Percentiles rank a stretch among this genome's conserved stretches.
Evolutionary conservation across 2,329 filamentous ascomycete species (phyloP).

Genomic region (Penicillium sp.): DNA sequence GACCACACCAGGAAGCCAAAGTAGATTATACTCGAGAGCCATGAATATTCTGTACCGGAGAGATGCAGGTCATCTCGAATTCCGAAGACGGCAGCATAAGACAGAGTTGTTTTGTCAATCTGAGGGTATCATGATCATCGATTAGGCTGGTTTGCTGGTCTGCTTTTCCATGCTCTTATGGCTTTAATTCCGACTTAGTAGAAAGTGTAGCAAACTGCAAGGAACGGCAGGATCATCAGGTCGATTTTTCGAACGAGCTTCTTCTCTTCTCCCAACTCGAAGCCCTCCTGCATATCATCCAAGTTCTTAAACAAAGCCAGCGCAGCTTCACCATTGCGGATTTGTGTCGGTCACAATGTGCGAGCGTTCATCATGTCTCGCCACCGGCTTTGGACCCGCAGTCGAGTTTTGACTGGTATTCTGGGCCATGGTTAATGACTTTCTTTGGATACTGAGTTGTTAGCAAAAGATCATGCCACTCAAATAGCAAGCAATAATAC

Average conservation of each 20-base stretch:
- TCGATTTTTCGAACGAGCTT: slow-evolving; percentile 59
- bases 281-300: slow-evolving; percentile 49
- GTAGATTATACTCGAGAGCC: slow-evolving; percentile 52
- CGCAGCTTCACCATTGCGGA: slow-evolving; percentile 53
- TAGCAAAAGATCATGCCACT: no score
- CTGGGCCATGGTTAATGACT: neutral
- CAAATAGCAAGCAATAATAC: neutral
- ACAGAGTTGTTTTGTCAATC: slow-evolving; percentile 37
- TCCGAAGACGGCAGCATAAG: slow-evolving; percentile 59
- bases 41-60: slow-evolving; percentile 46
- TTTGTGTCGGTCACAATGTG: slow-evolving; percentile 21
- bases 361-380: slow-evolving; percentile 15
- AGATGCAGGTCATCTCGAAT: slow-evolving; percentile 54
- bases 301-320: slow-evolving; percentile 53
- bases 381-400: neutral
- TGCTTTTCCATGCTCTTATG: neutral
- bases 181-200: slow-evolving; percentile 34
- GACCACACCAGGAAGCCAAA: neutral
- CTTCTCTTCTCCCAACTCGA: slow-evolving; percentile 52
- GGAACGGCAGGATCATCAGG: slow-evolving; percentile 59
- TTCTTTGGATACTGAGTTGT: neutral
- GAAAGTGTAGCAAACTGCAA: slow-evolving; percentile 58
- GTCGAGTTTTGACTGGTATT: neutral
- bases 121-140: neutral
- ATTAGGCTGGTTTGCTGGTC: neutral